phyloP scores from a whole-genome alignment of 148 eudicot genomes.

The Salicornia ramosissima region DNA sequence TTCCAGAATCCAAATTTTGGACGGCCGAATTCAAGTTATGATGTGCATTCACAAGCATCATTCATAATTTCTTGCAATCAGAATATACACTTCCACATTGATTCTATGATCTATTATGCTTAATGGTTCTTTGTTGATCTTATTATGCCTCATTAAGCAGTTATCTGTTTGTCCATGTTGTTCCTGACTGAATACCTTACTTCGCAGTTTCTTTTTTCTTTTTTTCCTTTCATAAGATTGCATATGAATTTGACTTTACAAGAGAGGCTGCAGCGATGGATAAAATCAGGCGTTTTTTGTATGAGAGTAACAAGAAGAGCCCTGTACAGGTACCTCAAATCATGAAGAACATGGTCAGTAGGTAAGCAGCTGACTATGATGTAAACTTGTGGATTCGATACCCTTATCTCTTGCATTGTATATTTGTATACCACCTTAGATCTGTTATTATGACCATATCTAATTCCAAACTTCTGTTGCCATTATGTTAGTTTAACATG shows the following conservation, averaged over 20 bases:
- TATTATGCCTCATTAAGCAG: not conserved
- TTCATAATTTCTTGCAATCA: not conserved
- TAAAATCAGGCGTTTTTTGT: conserved; percentile 59
- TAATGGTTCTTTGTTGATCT: not conserved
- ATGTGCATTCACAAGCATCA: not conserved
- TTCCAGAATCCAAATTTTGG: not conserved
- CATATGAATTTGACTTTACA: conserved; percentile 73
- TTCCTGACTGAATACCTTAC: not conserved
- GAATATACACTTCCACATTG: not conserved
- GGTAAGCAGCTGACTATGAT: conserved; percentile 38
- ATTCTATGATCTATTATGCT: not conserved
- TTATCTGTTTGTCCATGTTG: not conserved
- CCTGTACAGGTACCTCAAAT: conserved; percentile 80
- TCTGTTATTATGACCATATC: conserved; percentile 1
- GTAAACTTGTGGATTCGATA: not conserved
- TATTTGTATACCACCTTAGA: not conserved
- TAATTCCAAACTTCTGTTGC: not conserved
- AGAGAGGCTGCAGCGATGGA: conserved; percentile 94
- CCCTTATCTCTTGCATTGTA: not conserved
- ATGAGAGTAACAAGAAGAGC: conserved; percentile 61
- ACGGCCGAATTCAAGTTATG: not conserved
- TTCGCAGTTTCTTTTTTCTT: conserved; percentile 2
- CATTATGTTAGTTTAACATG: not conserved
- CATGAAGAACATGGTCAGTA: conserved; percentile 55
- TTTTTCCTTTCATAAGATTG: conserved; percentile 49